phyloP scores from a whole-genome alignment of 768 basidiomycete genomes.

The Mycena haematopus region DNA sequence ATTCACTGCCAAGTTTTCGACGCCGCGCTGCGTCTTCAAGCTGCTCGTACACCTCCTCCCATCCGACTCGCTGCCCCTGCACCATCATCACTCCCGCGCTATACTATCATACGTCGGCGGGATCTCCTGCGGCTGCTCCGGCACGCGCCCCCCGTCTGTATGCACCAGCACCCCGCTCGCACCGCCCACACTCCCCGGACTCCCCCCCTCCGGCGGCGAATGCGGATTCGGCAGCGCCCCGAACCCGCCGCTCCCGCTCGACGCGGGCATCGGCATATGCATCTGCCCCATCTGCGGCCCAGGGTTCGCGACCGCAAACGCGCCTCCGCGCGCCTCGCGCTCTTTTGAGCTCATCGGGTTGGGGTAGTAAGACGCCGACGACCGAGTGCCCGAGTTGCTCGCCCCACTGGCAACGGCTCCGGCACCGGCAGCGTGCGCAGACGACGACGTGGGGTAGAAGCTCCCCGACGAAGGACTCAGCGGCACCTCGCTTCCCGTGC shows the following conservation, averaged over 20 bases:
- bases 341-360: slow-evolving; percentile 29
- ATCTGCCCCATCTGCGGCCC: slow-evolving; percentile 3
- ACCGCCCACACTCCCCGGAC: background rate
- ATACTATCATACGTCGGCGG: slow-evolving; percentile 32
- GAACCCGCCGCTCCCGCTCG: background rate
- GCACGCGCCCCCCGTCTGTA: slow-evolving; percentile 28
- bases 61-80: too few relatives aligned
- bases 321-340: slow-evolving; percentile 25
- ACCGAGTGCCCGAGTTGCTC: background rate
- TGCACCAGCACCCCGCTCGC: slow-evolving; percentile 27
- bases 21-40: too few relatives aligned
- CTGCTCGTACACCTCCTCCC: too few relatives aligned
- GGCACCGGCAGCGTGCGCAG: slow-evolving; percentile 3
- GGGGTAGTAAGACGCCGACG: background rate
- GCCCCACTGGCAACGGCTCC: too few relatives aligned
- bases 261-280: slow-evolving; percentile 13
- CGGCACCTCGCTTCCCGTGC: slow-evolving; percentile 1
- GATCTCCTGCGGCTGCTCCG: slow-evolving; percentile 24
- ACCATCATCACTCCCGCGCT: slow-evolving; percentile 15
- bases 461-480: slow-evolving; percentile 18
- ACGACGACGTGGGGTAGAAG: slow-evolving; percentile 15
- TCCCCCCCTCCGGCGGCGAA: slow-evolving; percentile 13
- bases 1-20: too few relatives aligned
- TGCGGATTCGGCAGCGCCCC: slow-evolving; percentile 26
- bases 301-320: slow-evolving; percentile 24